Base-by-base conservation (phyloP, 352 stramenopile species). In the Phytopythium vexans region DNA sequence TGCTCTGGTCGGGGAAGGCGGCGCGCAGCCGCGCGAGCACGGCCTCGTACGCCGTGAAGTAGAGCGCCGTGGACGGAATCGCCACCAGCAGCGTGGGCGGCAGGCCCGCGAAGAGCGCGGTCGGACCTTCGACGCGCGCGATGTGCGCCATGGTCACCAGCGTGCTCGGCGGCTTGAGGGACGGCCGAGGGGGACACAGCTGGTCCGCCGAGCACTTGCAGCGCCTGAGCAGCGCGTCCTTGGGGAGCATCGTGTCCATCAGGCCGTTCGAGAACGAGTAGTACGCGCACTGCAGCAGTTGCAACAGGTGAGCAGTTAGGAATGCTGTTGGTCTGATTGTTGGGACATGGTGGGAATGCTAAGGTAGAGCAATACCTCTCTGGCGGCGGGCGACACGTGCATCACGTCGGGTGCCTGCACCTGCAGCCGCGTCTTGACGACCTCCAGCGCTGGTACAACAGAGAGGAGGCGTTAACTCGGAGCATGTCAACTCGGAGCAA, bases 21-120 rank as follows among this genome's bases (percentile, higher is more conserved):
- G 55, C 52, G 48, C 71, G 77, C 9, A 77, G 55, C 27, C 54
- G 46, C 12, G 65, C 56, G 12, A 82, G 56, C 8, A 96, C 54
- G 48, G 85, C 54, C 50, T 98, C 95, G 57, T 98, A 98, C 2
- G 79, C 84, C 4, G 89, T 89, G 60, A 97, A 98, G 62, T 98
- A 98, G 35, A 98, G 62, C 6, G 94, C 89, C 0, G 92, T 98
- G 39, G 92, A 97, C 1, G 95, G 94, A 10, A 98, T 74, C 1
- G 88, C 88, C 60, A 97, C 97, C 32, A 97, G 54, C 14, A 98
- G 57, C 6, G 91, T 98, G 6, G 95, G 92, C 8, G 72, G 60
- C 8, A 98, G 61, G 3, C 92, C 92, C 7, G 83, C 70, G 54
- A 93, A 93, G 33, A 95, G 62, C 32, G 82, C 82, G 11, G 82